Conservation (phyloP, 2,329 filamentous ascomycete genomes). For the Dryadomyces quercus-mongolicae region DNA sequence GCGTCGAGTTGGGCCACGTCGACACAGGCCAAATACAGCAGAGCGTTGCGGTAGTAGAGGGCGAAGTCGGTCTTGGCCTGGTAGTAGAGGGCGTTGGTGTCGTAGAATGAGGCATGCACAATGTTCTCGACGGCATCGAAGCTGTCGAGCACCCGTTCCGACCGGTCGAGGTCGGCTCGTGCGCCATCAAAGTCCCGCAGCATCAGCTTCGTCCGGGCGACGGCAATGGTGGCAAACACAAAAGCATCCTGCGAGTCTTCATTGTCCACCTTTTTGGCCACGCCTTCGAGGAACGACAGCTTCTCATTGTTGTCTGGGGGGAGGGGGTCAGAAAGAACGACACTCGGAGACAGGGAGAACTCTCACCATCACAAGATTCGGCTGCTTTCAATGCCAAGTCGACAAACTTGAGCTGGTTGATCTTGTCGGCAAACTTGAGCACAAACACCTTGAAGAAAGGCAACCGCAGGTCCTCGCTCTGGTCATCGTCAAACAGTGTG, state of each 20-base stretch:
- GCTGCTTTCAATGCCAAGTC: constrained; percentile 79
- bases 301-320: constrained; percentile 70
- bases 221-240: constrained; percentile 85
- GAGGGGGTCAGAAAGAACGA: not conserved
- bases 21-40: constrained; percentile 94
- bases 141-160: constrained; percentile 75
- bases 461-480: constrained; percentile 75
- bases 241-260: constrained; percentile 89
- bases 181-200: constrained; percentile 71
- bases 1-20: constrained; percentile 63
- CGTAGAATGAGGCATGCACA: constrained; percentile 93
- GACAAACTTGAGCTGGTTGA: constrained; percentile 97
- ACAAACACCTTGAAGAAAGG: constrained; percentile 91
- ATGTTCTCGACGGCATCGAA: constrained; percentile 94
- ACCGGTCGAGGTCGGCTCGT: constrained; percentile 73
- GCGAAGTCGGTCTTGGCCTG: constrained; percentile 89
- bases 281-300: constrained; percentile 69
- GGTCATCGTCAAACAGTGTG: constrained; percentile 73
- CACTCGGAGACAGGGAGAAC: too few species aligned
- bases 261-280: constrained; percentile 82
- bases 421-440: constrained; percentile 92
- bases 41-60: constrained; percentile 92
- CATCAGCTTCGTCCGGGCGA: constrained; percentile 75
- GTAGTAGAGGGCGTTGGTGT: constrained; percentile 89
- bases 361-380: constrained; percentile 63